phyloP scores from a whole-genome alignment of 352 stramenopile genomes.

The Globisporangium cederbergense region DNA sequence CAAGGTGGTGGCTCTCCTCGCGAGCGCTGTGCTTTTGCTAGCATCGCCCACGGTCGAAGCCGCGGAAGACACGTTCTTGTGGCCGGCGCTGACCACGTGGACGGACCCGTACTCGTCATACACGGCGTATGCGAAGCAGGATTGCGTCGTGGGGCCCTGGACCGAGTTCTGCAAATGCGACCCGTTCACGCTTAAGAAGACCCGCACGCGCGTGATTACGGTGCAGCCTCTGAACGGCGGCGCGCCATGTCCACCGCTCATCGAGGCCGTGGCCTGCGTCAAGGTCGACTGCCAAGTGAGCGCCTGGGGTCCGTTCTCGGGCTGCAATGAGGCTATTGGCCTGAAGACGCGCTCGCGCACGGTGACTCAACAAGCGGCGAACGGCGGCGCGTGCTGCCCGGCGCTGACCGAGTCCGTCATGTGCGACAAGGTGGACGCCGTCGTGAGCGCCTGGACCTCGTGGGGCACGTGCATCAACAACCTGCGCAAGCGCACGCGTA shows the following conservation, averaged over 20 bases:
- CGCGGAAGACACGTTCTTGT: conserved; percentile 7
- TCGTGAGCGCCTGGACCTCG: conserved; percentile 35
- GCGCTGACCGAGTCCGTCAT: conserved; percentile 19
- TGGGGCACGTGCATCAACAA: conserved; percentile 36
- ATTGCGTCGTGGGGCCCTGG: conserved; percentile 37
- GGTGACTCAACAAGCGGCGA: conserved; percentile 33
- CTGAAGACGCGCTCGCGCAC: conserved; percentile 41
- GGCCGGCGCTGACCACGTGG: background rate
- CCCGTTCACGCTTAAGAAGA: conserved; percentile 29
- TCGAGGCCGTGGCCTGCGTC: conserved; percentile 20
- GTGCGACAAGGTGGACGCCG: conserved; percentile 47
- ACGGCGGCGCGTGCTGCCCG: conserved; percentile 32
- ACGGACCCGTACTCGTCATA: background rate
- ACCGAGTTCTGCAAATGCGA: conserved; percentile 30
- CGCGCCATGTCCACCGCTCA: conserved; percentile 23
- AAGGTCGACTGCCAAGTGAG: conserved; percentile 31
- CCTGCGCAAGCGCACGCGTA: conserved; percentile 32
- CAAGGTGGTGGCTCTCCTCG: background rate
- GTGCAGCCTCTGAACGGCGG: conserved; percentile 25
- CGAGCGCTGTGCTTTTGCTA: background rate
- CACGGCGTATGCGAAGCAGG: conserved; percentile 1
- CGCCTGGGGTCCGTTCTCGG: conserved; percentile 31
- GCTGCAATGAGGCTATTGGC: conserved; percentile 31
- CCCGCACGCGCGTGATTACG: conserved; percentile 26
- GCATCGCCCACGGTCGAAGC: background rate